These are phyloP conservation scores for Haematococcus lacustris DNA, from an alignment of 139 green algal genomes.

Conservation along the genomic window DNA sequence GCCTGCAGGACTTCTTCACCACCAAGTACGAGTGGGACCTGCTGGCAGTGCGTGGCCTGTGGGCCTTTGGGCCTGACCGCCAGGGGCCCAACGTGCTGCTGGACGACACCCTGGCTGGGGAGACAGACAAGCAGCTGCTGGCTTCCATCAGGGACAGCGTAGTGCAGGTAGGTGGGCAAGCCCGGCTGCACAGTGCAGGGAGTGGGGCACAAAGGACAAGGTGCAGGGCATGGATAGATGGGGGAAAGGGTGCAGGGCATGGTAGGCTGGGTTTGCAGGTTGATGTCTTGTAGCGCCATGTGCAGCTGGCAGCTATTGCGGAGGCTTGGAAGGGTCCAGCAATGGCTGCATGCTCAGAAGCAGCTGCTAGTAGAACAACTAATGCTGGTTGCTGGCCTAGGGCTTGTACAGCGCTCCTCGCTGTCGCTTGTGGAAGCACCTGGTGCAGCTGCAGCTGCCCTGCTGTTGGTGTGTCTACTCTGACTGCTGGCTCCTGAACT, in stretches of 20 bases:
- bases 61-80: constrained; percentile 91
- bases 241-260: not conserved
- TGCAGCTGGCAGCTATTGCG: not conserved
- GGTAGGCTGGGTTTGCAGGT: too few relatives aligned
- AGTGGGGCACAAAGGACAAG: not conserved
- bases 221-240: too few relatives aligned
- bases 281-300: too few relatives aligned
- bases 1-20: constrained; percentile 69
- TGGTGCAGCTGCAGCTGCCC: not conserved
- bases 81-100: constrained; percentile 88
- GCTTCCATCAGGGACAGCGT: constrained; percentile 70
- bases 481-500: too few relatives aligned
- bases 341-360: not conserved
- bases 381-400: too few relatives aligned
- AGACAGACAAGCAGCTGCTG: constrained; percentile 91
- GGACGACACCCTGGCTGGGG: constrained; percentile 87
- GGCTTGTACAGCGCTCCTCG: too few relatives aligned
- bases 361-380: too few relatives aligned
- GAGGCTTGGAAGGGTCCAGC: not conserved
- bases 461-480: not conserved
- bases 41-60: constrained; percentile 86
- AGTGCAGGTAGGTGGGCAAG: constrained; percentile 53
- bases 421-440: not conserved
- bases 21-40: constrained; percentile 92
- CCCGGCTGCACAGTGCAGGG: not conserved